Conservation (phyloP, 2,329 filamentous ascomycete species). For the Diaporthe ampelina region DNA sequence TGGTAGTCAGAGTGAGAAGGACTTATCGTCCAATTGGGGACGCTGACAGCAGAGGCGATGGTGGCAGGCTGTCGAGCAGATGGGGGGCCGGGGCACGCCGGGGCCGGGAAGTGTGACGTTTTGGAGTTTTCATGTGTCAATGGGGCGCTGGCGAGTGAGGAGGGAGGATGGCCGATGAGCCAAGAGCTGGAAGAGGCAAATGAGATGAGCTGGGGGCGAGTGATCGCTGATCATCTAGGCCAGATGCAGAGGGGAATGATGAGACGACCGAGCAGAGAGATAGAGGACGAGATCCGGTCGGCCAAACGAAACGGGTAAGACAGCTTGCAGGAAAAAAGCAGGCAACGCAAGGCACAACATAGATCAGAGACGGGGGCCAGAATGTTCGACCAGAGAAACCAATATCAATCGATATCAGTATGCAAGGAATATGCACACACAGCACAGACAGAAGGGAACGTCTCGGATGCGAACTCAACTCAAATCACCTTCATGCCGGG, state of each 20-base stretch:
- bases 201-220: background rate
- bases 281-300: background rate
- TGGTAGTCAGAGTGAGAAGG: background rate
- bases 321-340: background rate
- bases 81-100: background rate
- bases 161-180: background rate
- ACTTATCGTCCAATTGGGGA: constrained; percentile 15
- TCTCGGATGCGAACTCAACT: constrained; percentile 14
- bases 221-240: constrained; percentile 27
- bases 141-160: constrained; percentile 18
- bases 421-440: background rate
- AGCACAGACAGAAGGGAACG: background rate
- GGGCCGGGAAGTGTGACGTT: constrained; percentile 17
- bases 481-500: background rate
- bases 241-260: constrained; percentile 10
- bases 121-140: constrained; percentile 33
- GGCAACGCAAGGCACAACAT: background rate
- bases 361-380: background rate
- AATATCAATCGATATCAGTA: background rate
- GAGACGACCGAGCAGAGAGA: constrained; percentile 4
- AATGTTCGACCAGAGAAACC: background rate
- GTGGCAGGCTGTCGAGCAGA: background rate
- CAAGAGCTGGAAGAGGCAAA: constrained; percentile 21
- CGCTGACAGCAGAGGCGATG: background rate
- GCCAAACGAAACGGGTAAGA: background rate